Percentiles rank a stretch among this genome's conserved stretches.
Evolutionary conservation across 2,329 filamentous ascomycete genomes (phyloP).

Genomic region (Capronia coronata): DNA sequence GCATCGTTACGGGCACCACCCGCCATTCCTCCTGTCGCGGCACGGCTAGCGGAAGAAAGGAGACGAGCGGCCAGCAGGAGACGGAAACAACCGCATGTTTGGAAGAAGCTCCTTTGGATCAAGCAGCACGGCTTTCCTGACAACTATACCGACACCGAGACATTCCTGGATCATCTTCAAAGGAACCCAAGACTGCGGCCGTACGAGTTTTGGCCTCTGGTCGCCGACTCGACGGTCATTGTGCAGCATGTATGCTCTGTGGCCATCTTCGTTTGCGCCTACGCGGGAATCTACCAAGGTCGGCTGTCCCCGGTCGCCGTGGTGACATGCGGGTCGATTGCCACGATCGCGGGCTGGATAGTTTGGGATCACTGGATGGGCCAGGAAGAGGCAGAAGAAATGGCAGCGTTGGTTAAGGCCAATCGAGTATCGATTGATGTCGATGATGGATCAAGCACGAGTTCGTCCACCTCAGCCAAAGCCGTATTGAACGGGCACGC

Average conservation of each 20-base stretch:
- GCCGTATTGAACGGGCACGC: conserved; percentile 29
- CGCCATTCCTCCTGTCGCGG: conserved; percentile 35
- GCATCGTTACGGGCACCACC: conserved; percentile 40
- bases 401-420: conserved; percentile 27
- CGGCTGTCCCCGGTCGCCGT: conserved; percentile 85
- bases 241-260: conserved; percentile 95
- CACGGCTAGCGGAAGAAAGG: conserved; percentile 40
- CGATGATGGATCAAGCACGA: conserved; percentile 37
- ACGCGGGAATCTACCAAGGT: conserved; percentile 80
- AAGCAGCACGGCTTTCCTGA: conserved; percentile 85
- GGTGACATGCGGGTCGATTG: conserved; percentile 74
- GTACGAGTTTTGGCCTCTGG: conserved; percentile 96
- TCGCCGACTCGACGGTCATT: conserved; percentile 91
- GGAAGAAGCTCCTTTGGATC: conserved; percentile 97
- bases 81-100: conserved; percentile 63
- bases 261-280: conserved; percentile 88
- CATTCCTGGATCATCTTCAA: conserved; percentile 92
- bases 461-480: conserved; percentile 35
- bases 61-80: conserved; percentile 58
- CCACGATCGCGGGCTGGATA: conserved; percentile 80
- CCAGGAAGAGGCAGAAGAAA: conserved; percentile 50
- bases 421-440: conserved; percentile 25
- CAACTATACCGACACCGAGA: conserved; percentile 95
- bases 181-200: conserved; percentile 87
- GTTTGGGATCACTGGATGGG: conserved; percentile 89